These are phyloP conservation scores for Diaporthe sp. DNA, from an alignment of 2,329 filamentous ascomycete genomes.

Conservation along the genomic window DNA sequence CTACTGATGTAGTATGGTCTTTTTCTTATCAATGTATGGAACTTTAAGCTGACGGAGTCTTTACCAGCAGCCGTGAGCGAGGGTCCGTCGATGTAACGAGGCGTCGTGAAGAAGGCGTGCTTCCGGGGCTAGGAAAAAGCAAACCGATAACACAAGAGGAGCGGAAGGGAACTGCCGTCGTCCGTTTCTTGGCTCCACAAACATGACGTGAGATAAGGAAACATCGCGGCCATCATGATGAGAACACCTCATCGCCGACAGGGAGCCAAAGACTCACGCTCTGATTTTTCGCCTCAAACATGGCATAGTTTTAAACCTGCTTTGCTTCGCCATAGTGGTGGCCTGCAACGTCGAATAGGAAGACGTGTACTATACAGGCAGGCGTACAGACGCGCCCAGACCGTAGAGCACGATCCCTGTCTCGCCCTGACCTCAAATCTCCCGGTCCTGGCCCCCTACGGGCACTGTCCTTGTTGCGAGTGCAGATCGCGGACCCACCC, in stretches of 20 bases:
- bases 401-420: background rate
- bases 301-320: background rate
- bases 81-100: background rate
- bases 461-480: slow-evolving; percentile 18
- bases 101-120: background rate
- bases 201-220: slow-evolving; percentile 1
- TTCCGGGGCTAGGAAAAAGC: background rate
- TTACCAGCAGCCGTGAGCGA: background rate
- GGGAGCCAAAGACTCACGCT: background rate
- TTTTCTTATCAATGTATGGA: background rate
- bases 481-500: slow-evolving; percentile 12
- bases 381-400: background rate
- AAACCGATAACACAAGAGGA: background rate
- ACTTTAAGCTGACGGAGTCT: background rate
- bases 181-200: background rate
- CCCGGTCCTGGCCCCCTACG: slow-evolving; percentile 1
- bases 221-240: background rate
- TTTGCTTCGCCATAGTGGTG: slow-evolving; percentile 9
- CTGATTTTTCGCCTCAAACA: slow-evolving; percentile 8
- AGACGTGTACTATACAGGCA: background rate
- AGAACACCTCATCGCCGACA: background rate
- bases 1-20: background rate
- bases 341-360: slow-evolving; percentile 2
- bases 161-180: background rate
- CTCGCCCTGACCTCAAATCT: slow-evolving; percentile 19